phyloP scores from a whole-genome alignment of 2,329 filamentous ascomycete species.

The Setomelanomma holmii region DNA sequence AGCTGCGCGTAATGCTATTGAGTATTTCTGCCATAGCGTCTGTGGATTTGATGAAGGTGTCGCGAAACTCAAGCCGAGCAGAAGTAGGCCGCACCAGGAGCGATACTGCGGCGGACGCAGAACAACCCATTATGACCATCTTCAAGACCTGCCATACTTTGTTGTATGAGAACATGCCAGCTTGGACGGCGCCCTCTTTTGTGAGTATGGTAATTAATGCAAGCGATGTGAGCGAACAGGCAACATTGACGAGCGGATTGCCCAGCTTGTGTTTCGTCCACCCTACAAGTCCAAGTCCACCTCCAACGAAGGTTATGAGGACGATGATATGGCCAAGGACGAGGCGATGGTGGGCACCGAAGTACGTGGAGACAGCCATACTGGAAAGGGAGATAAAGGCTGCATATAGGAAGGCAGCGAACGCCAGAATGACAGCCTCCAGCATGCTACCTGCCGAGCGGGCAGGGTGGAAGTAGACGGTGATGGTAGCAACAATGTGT shows the following conservation, averaged over 20 bases:
- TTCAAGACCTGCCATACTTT: constrained; percentile 76
- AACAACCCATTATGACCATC: constrained; percentile 64
- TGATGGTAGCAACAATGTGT: constrained; percentile 91
- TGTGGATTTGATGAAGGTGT: constrained; percentile 76
- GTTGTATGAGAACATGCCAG: constrained; percentile 78
- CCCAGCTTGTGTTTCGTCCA: constrained; percentile 85
- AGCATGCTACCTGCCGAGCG: constrained; percentile 88
- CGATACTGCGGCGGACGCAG: constrained; percentile 60
- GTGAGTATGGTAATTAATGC: constrained; percentile 90
- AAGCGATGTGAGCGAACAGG: constrained; percentile 81
- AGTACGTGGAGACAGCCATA: constrained; percentile 86
- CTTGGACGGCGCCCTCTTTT: constrained; percentile 87
- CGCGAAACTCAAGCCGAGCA: constrained; percentile 74
- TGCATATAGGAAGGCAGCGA: constrained; percentile 80
- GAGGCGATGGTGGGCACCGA: constrained; percentile 72
- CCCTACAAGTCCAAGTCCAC: constrained; percentile 83
- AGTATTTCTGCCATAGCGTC: constrained; percentile 81
- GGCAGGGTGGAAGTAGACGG: constrained; percentile 93
- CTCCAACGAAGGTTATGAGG: constrained; percentile 82
- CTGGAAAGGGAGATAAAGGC: constrained; percentile 78
- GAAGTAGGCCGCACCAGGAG: constrained; percentile 79
- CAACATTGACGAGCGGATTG: constrained; percentile 79
- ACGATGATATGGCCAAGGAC: constrained; percentile 79
- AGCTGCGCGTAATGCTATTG: constrained; percentile 80
- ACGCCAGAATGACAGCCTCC: constrained; percentile 78